Conservation (phyloP, 2,329 filamentous ascomycete genomes). For the Hymenoscyphus scutula region DNA sequence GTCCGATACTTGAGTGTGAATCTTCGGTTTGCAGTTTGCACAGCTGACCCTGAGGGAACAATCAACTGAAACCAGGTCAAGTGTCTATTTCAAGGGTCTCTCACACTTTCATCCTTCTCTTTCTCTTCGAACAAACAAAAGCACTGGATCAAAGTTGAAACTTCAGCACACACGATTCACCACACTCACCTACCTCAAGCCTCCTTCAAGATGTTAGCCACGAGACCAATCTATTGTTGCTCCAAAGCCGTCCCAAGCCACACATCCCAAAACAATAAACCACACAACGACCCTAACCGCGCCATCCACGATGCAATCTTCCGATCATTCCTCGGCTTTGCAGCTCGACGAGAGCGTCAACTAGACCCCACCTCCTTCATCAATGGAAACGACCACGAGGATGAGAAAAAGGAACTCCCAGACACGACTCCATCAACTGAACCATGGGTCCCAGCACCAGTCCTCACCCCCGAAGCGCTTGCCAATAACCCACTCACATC, state of each 20-base stretch:
- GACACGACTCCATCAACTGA: slow-evolving; percentile 3
- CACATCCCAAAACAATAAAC: slow-evolving; percentile 15
- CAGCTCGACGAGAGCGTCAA: slow-evolving; percentile 16
- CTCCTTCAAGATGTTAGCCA: not conserved
- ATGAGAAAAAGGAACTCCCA: not conserved
- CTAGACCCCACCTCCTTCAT: slow-evolving; percentile 12
- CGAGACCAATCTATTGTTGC: slow-evolving; percentile 28
- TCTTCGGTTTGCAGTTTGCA: not conserved
- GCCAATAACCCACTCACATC: slow-evolving; percentile 28
- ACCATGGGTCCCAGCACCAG: slow-evolving; percentile 14
- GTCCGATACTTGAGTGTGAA: not conserved
- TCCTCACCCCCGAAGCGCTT: slow-evolving; percentile 25
- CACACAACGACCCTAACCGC: slow-evolving; percentile 26
- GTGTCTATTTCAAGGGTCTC: not conserved
- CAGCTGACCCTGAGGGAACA: not conserved
- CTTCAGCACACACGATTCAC: not conserved
- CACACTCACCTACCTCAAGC: not conserved
- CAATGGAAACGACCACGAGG: not conserved
- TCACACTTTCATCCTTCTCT: not conserved
- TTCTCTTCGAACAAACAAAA: not conserved
- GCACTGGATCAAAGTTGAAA: not conserved
- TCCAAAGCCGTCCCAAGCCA: slow-evolving; percentile 12
- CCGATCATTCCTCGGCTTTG: slow-evolving; percentile 24
- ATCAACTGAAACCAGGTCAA: not conserved
- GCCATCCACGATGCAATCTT: slow-evolving; percentile 26